Evolutionary conservation across 768 basidiomycete species (phyloP).

Genomic region (Hygrophoropsis aurantiaca): DNA sequence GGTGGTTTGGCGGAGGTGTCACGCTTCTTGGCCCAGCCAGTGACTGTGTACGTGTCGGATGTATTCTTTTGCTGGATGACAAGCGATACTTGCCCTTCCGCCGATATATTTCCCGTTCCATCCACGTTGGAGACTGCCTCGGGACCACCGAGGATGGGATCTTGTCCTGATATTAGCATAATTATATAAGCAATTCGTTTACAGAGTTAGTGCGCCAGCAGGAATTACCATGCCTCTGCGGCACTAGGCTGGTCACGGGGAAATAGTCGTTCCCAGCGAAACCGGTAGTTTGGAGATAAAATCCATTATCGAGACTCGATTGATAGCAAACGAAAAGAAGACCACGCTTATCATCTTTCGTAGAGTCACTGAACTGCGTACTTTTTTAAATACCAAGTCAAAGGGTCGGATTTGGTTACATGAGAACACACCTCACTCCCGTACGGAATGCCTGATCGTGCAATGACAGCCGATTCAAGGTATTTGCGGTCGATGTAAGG

Average conservation of each 20-base stretch:
- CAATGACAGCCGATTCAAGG: slow-evolving; percentile 22
- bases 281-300: slow-evolving; percentile 25
- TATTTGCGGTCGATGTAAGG: slow-evolving; percentile 18
- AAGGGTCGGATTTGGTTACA: neutral
- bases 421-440: slow-evolving; percentile 28
- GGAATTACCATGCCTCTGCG: slow-evolving; percentile 15
- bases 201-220: too few relatives aligned
- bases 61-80: too few relatives aligned
- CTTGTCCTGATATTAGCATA: slow-evolving; percentile 16
- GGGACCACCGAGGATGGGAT: slow-evolving; percentile 22
- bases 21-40: too few relatives aligned
- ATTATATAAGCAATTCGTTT: neutral
- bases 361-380: neutral
- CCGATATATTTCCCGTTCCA: too few relatives aligned
- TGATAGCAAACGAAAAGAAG: slow-evolving; percentile 38
- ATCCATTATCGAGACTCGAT: slow-evolving; percentile 36
- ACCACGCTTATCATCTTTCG: slow-evolving; percentile 1
- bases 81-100: too few relatives aligned
- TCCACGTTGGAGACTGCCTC: neutral
- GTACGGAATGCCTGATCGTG: slow-evolving; percentile 36
- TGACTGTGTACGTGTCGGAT: too few relatives aligned
- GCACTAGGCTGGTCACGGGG: slow-evolving; percentile 13
- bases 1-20: too few relatives aligned
- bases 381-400: neutral
- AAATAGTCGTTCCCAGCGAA: slow-evolving; percentile 23